Evolutionary conservation across 1,139 yeast genomes (phyloP).

Genomic region (Nakaseomyces sp.): DNA sequence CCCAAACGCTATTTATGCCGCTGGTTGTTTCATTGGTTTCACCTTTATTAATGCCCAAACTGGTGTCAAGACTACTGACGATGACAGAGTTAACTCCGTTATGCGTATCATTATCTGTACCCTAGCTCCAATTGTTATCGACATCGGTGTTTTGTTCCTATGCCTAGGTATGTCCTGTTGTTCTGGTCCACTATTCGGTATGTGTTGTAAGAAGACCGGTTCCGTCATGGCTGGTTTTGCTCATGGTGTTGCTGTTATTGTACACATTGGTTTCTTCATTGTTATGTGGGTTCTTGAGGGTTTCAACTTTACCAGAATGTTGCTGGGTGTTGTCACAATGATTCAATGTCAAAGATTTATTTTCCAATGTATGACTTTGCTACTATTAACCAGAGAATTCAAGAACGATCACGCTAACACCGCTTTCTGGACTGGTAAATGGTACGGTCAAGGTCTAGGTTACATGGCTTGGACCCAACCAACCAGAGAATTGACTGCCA

Average conservation of each 20-base stretch:
- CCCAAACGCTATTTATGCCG: slow-evolving; percentile 79
- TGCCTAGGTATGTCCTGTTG: slow-evolving; percentile 84
- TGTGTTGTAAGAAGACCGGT: slow-evolving; percentile 97
- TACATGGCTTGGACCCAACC: slow-evolving; percentile 97
- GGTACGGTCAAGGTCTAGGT: slow-evolving; percentile 95
- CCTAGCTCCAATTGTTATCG: slow-evolving; percentile 83
- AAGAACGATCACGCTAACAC: slow-evolving; percentile 94
- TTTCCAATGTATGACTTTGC: slow-evolving; percentile 74
- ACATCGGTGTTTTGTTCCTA: slow-evolving; percentile 73
- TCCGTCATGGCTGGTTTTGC: slow-evolving; percentile 96
- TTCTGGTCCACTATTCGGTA: slow-evolving; percentile 88
- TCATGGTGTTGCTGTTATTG: slow-evolving; percentile 84
- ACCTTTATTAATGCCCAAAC: slow-evolving; percentile 95
- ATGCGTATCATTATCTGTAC: slow-evolving; percentile 83
- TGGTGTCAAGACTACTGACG: slow-evolving; percentile 55
- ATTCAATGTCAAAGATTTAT: slow-evolving; percentile 81
- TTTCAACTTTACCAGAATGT: slow-evolving; percentile 78
- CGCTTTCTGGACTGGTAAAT: slow-evolving; percentile 99
- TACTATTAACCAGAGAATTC: slow-evolving; percentile 87
- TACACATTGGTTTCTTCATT: slow-evolving; percentile 79
- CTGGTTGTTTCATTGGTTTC: slow-evolving; percentile 83
- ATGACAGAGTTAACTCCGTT: slow-evolving; percentile 61
- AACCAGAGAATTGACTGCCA: slow-evolving; percentile 88
- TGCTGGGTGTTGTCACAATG: slow-evolving; percentile 79
- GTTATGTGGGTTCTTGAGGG: slow-evolving; percentile 97